Conservation (phyloP, 345 rosid genomes). For the Citrus cavaleriei region DNA sequence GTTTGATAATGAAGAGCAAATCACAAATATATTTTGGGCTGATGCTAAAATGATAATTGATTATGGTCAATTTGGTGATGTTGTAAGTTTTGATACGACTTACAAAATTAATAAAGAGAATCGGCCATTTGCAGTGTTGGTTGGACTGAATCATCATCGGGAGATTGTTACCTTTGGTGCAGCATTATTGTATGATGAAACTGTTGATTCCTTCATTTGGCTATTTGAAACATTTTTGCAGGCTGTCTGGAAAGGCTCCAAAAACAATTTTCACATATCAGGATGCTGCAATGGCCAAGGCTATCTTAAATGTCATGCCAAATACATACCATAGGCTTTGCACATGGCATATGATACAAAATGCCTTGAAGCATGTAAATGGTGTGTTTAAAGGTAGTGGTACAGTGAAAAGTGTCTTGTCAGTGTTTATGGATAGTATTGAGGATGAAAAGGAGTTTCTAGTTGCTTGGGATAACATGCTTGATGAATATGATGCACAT, state of each 20-base stretch:
- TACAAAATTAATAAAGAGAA: background rate
- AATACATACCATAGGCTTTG: background rate
- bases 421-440: background rate
- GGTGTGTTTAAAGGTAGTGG: background rate
- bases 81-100: background rate
- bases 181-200: background rate
- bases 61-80: constrained; percentile 3
- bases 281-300: background rate
- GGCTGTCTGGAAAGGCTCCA: background rate
- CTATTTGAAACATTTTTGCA: background rate
- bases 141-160: constrained; percentile 1
- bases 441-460: background rate
- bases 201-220: background rate
- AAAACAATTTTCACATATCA: background rate
- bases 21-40: too few species aligned
- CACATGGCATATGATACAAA: background rate
- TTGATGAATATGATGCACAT: too few species aligned
- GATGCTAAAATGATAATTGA: background rate
- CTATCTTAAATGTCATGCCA: background rate
- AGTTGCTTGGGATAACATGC: too few species aligned
- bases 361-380: background rate
- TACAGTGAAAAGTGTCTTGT: background rate
- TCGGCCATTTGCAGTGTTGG: background rate
- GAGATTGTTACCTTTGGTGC: background rate
- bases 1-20: too few species aligned